These are phyloP conservation scores for Penicillium sp. DNA, from an alignment of 2,329 filamentous ascomycete species.

Conservation along the genomic window DNA sequence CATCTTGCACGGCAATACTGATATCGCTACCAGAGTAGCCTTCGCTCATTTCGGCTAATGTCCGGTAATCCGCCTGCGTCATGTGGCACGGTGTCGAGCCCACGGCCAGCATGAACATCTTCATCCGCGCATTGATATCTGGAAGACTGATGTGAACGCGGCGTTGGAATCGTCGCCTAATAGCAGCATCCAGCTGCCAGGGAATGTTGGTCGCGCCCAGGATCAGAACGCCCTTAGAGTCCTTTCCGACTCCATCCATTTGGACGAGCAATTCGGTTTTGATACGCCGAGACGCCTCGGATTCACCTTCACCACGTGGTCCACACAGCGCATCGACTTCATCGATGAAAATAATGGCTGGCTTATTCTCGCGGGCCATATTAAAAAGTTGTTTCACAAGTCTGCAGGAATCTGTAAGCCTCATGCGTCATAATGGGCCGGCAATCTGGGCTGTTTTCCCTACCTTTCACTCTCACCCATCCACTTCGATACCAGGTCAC, in stretches of 20 bases:
- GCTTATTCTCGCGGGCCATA: conserved; percentile 97
- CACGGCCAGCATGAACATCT: conserved; percentile 95
- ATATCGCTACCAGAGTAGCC: conserved; percentile 98
- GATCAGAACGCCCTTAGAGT: conserved; percentile 91
- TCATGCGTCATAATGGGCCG: neutral
- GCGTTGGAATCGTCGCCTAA: conserved; percentile 92
- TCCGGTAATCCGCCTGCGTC: conserved; percentile 75
- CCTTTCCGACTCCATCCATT: conserved; percentile 98
- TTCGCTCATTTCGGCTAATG: conserved; percentile 80
- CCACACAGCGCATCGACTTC: conserved; percentile 97
- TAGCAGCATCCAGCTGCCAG: conserved; percentile 96
- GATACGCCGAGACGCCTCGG: conserved; percentile 94
- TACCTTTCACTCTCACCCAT: conserved; percentile 99
- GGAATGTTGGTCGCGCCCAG: conserved; percentile 97
- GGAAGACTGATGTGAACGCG: conserved; percentile 95
- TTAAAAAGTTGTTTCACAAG: conserved; percentile 96
- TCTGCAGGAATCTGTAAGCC: conserved; percentile 53
- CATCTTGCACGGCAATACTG: conserved; percentile 91
- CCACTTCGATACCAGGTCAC: conserved; percentile 98
- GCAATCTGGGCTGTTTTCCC: conserved; percentile 34
- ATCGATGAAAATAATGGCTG: conserved; percentile 98
- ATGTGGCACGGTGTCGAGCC: conserved; percentile 90
- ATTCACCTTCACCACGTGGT: conserved; percentile 91
- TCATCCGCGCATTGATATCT: conserved; percentile 83
- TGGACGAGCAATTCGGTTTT: conserved; percentile 98